phyloP scores from a whole-genome alignment of 495 filamentous ascomycete genomes.

The Hypoxylon subgilvum region DNA sequence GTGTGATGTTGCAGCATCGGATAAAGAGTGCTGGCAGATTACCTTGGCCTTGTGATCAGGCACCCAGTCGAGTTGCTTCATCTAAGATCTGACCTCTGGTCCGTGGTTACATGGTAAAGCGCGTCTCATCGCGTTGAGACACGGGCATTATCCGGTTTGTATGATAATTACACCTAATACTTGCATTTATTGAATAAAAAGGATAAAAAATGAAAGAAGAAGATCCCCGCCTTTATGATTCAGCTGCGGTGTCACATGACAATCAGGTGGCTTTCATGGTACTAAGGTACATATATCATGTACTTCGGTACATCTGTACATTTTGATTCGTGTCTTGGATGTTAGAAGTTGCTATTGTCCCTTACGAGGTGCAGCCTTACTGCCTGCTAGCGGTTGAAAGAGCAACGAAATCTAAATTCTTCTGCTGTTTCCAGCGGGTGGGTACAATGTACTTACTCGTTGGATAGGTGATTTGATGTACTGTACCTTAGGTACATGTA shows the following conservation, averaged over 20 bases:
- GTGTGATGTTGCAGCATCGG: neutral
- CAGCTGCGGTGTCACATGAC: conserved; percentile 38
- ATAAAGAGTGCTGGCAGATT: conserved; percentile 2
- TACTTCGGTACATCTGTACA: neutral
- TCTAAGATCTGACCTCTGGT: conserved; percentile 8
- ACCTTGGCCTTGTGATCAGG: neutral
- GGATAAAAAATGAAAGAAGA: conserved; percentile 9
- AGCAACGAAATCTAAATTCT: conserved; percentile 40
- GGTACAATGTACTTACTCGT: no score
- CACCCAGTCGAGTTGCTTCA: conserved; percentile 3
- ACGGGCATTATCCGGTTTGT: no score
- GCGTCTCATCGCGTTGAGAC: conserved; percentile 30
- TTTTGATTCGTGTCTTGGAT: neutral
- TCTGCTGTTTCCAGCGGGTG: conserved; percentile 44
- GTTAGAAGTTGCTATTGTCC: no score
- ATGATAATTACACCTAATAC: neutral
- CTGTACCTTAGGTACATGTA: no score
- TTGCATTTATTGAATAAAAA: neutral
- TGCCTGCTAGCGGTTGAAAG: conserved; percentile 39
- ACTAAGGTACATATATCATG: neutral
- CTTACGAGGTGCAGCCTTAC: neutral
- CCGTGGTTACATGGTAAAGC: conserved; percentile 2
- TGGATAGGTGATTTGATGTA: no score
- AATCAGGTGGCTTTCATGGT: conserved; percentile 22
- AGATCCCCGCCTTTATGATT: neutral